These are phyloP conservation scores for Rhexocercosporidium sp. DNA, from an alignment of 2,329 filamentous ascomycete species.

Conservation along the genomic window DNA sequence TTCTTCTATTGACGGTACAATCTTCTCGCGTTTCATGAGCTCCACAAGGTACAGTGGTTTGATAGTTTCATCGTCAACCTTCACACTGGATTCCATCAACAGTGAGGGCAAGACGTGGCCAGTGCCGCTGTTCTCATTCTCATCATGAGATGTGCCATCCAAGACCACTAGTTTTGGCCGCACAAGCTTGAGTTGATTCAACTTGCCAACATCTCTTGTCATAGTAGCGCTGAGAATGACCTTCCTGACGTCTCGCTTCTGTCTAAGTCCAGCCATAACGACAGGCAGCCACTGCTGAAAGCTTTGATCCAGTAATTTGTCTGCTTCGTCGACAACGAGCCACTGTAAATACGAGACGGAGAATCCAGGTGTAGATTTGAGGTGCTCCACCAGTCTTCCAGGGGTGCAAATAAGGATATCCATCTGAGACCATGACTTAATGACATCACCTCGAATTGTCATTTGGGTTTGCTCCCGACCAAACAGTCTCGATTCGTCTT, in stretches of 20 bases:
- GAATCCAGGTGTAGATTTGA: slow-evolving; percentile 84
- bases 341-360: slow-evolving; percentile 78
- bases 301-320: slow-evolving; percentile 87
- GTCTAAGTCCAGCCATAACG: slow-evolving; percentile 64
- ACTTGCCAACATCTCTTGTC: slow-evolving; percentile 81
- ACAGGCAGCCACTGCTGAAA: slow-evolving; percentile 89
- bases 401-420: slow-evolving; percentile 93
- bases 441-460: slow-evolving; percentile 65
- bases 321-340: slow-evolving; percentile 93
- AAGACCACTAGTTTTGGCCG: slow-evolving; percentile 79
- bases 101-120: slow-evolving; percentile 64
- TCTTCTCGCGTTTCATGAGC: slow-evolving; percentile 65
- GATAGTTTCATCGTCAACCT: slow-evolving; percentile 70
- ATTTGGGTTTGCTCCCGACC: slow-evolving; percentile 42
- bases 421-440: slow-evolving; percentile 71
- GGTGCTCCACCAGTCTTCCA: slow-evolving; percentile 88
- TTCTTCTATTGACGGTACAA: slow-evolving; percentile 45
- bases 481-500: slow-evolving; percentile 36
- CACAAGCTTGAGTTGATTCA: slow-evolving; percentile 73
- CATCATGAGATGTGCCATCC: slow-evolving; percentile 52
- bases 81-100: slow-evolving; percentile 69
- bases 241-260: slow-evolving; percentile 64
- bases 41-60: slow-evolving; percentile 88
- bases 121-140: slow-evolving; percentile 31
- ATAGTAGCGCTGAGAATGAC: slow-evolving; percentile 91